A percentile compares a stretch with the other conserved stretches of the same genome.
Evolutionary conservation across 768 basidiomycete species (phyloP).

Genomic region (Favolaschia claudopus): DNA sequence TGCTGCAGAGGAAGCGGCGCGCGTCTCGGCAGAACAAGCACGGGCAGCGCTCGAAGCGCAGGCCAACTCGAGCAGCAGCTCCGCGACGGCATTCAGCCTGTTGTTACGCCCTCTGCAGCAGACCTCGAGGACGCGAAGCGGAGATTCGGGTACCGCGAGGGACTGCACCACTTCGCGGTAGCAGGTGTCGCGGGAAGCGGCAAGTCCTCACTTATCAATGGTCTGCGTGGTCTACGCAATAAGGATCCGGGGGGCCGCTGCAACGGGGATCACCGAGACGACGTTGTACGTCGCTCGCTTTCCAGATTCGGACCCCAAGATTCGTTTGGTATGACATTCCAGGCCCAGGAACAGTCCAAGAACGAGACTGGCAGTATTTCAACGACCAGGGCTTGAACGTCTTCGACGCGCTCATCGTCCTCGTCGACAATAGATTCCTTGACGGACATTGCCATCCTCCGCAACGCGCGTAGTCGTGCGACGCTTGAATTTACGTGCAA

Average conservation of each 20-base stretch:
- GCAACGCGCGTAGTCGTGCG: conserved; percentile 34
- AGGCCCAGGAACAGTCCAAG: conserved; percentile 39
- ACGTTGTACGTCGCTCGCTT: conserved; percentile 34
- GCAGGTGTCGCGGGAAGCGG: conserved; percentile 42
- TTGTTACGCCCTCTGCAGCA: conserved; percentile 34
- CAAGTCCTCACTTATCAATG: conserved; percentile 46
- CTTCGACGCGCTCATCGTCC: conserved; percentile 41
- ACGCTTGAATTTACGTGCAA: too few relatives aligned
- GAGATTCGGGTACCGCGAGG: conserved; percentile 27
- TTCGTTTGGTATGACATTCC: conserved; percentile 44
- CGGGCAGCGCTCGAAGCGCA: background rate
- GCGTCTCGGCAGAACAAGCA: background rate
- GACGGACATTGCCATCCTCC: conserved; percentile 41
- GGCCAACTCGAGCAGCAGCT: background rate
- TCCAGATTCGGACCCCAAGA: conserved; percentile 26
- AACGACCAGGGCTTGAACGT: conserved; percentile 43
- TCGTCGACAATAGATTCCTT: conserved; percentile 41
- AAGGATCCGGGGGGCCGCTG: conserved; percentile 30
- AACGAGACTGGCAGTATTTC: conserved; percentile 45
- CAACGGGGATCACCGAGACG: conserved; percentile 37
- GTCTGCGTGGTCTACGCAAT: conserved; percentile 39
- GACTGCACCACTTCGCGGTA: conserved; percentile 40
- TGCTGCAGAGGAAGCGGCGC: background rate
- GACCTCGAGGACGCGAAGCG: conserved; percentile 23
- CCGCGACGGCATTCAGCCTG: conserved; percentile 28